Evolutionary conservation across 1,284 basidiomycete species (phyloP).

Genomic region (Cutaneotrichosporon cavernicola): DNA sequence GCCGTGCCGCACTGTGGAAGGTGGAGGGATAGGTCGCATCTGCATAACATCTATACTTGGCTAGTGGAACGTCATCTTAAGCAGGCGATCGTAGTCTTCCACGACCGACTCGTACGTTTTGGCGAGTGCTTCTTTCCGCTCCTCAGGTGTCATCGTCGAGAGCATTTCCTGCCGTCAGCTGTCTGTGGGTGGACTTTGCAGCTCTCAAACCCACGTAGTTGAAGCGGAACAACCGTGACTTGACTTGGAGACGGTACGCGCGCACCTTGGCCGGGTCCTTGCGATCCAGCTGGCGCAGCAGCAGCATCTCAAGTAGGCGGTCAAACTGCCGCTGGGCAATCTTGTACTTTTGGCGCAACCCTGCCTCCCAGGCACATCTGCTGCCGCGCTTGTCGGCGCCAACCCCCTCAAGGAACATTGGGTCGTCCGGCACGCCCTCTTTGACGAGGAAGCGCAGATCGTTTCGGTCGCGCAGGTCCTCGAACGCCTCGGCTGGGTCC

Average conservation of each 20-base stretch:
- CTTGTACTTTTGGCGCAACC: conserved; percentile 77
- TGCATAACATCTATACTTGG: neutral
- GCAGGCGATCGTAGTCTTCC: conserved; percentile 80
- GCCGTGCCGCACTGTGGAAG: conserved; percentile 72
- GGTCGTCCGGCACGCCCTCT: conserved; percentile 39
- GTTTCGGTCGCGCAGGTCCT: conserved; percentile 83
- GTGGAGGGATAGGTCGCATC: conserved; percentile 63
- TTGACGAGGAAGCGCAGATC: conserved; percentile 73
- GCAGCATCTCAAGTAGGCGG: conserved; percentile 87
- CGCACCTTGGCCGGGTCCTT: conserved; percentile 60
- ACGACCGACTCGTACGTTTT: conserved; percentile 87
- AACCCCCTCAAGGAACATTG: conserved; percentile 37
- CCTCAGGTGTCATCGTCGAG: conserved; percentile 76
- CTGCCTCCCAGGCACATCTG: conserved; percentile 66
- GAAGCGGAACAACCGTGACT: conserved; percentile 89
- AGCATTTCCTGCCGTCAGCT: conserved; percentile 68
- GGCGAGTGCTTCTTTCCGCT: conserved; percentile 82
- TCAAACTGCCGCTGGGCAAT: conserved; percentile 95
- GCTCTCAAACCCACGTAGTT: conserved; percentile 69
- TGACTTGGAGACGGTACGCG: conserved; percentile 77
- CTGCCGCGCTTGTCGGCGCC: conserved; percentile 33
- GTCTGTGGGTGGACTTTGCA: neutral
- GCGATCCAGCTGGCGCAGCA: conserved; percentile 69
- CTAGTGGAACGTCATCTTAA: conserved; percentile 57
- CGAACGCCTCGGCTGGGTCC: conserved; percentile 78